phyloP scores from a whole-genome alignment of 2,329 filamentous ascomycete genomes.

The Polytolypa hystricis region DNA sequence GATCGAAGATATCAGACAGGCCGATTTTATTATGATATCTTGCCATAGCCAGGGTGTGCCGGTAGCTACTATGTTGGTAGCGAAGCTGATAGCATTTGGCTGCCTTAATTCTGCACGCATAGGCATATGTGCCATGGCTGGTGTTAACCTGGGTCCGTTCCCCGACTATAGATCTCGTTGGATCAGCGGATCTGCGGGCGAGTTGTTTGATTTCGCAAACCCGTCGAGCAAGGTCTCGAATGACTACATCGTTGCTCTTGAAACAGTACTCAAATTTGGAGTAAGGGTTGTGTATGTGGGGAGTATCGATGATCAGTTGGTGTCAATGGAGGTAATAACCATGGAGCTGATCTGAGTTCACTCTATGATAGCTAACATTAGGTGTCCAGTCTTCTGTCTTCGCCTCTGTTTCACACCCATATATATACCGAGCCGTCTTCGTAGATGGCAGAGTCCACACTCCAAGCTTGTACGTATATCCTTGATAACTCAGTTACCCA shows the following conservation, averaged over 20 bases:
- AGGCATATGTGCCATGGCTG: constrained; percentile 80
- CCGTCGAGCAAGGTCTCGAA: constrained; percentile 71
- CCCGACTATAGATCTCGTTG: constrained; percentile 82
- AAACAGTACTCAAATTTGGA: constrained; percentile 63
- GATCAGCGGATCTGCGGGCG: constrained; percentile 80
- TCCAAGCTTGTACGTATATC: constrained; percentile 62
- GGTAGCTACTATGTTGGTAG: constrained; percentile 81
- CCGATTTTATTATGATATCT: constrained; percentile 83
- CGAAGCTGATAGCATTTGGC: constrained; percentile 83
- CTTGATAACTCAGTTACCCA: neutral
- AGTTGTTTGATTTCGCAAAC: constrained; percentile 87
- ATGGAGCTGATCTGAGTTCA: neutral
- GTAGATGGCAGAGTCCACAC: constrained; percentile 87
- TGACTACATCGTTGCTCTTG: constrained; percentile 65
- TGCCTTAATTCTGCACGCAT: constrained; percentile 67
- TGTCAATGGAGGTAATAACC: constrained; percentile 64
- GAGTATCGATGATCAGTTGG: constrained; percentile 93
- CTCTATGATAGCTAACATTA: constrained; percentile 10
- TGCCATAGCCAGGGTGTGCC: constrained; percentile 95
- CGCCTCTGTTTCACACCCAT: constrained; percentile 73
- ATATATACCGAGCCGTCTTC: constrained; percentile 92
- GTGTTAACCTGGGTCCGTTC: constrained; percentile 88
- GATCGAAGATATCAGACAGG: constrained; percentile 77
- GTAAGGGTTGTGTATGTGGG: constrained; percentile 79
- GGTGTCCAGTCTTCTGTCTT: constrained; percentile 62